phyloP scores from a whole-genome alignment of 2,329 filamentous ascomycete genomes.

The Neonectria neomacrospora region DNA sequence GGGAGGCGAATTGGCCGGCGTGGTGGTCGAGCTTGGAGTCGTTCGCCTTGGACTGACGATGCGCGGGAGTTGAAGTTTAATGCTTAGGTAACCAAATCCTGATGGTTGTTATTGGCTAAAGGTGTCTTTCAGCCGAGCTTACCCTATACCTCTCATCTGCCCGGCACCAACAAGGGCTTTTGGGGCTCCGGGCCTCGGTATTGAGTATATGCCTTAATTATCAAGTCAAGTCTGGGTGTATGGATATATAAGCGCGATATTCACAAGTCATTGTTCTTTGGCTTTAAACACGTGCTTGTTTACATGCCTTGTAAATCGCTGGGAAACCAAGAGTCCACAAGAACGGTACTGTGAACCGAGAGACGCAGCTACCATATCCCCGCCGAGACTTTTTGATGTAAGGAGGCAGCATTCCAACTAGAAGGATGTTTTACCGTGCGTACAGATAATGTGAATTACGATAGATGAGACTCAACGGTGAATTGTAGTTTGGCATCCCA shows the following conservation, averaged over 20 bases:
- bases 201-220: not conserved
- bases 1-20: constrained; percentile 40
- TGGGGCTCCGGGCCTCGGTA: not conserved
- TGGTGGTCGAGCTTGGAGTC: constrained; percentile 39
- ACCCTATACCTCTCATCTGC: constrained; percentile 31
- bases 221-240: not conserved
- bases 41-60: constrained; percentile 28
- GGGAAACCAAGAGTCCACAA: too few relatives aligned
- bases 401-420: too few relatives aligned
- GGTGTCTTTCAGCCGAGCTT: not conserved
- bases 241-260: too few relatives aligned
- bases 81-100: constrained; percentile 34
- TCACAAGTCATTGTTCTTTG: too few relatives aligned
- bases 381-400: too few relatives aligned
- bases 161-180: not conserved
- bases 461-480: not conserved
- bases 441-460: not conserved
- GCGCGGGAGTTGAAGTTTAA: constrained; percentile 36
- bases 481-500: not conserved
- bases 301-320: too few relatives aligned
- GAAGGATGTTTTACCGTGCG: too few relatives aligned
- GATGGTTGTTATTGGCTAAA: constrained; percentile 30
- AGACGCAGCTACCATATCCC: too few relatives aligned
- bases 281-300: too few relatives aligned
- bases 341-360: too few relatives aligned